Percentiles rank a stretch among this genome's conserved stretches.
Conservation (phyloP, 192 early-diverging fungal genomes). For the Coemansia nantahalensis region DNA sequence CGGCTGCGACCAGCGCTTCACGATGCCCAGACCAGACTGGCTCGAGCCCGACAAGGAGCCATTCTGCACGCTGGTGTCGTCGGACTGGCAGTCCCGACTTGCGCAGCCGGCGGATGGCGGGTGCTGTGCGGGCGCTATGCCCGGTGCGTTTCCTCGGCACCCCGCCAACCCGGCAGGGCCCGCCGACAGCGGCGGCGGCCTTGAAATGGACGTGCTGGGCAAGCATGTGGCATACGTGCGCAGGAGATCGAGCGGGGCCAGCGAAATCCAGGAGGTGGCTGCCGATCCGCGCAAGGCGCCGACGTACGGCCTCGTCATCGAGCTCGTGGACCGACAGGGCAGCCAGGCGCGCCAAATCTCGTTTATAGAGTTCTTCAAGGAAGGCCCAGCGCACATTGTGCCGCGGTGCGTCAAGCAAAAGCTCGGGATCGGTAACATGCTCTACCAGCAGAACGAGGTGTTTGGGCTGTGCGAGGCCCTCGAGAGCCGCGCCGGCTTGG, state of each 20-base stretch:
- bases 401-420: slow-evolving; percentile 49
- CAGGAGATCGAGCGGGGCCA: background rate
- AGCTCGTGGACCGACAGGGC: slow-evolving; percentile 26
- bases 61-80: slow-evolving; percentile 33
- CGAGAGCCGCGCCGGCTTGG: slow-evolving; percentile 2
- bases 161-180: background rate
- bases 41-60: slow-evolving; percentile 38
- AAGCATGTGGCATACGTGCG: background rate
- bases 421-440: slow-evolving; percentile 22
- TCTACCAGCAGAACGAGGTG: slow-evolving; percentile 45
- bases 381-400: slow-evolving; percentile 21
- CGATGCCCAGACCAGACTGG: slow-evolving; percentile 39
- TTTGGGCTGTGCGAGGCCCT: slow-evolving; percentile 39
- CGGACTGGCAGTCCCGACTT: slow-evolving; percentile 47
- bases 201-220: slow-evolving; percentile 24
- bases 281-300: slow-evolving; percentile 24
- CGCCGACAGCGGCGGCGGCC: background rate
- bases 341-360: slow-evolving; percentile 32
- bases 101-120: background rate
- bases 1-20: slow-evolving; percentile 30
- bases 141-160: background rate
- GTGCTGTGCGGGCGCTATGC: background rate
- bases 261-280: slow-evolving; percentile 41
- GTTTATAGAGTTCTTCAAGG: slow-evolving; percentile 41
- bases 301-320: slow-evolving; percentile 41